A percentile compares a stretch with the other conserved stretches of the same genome.
These are phyloP conservation scores for Tanacetum coccineum DNA, from an alignment of 129 eudicot species.

Conservation along the genomic window DNA sequence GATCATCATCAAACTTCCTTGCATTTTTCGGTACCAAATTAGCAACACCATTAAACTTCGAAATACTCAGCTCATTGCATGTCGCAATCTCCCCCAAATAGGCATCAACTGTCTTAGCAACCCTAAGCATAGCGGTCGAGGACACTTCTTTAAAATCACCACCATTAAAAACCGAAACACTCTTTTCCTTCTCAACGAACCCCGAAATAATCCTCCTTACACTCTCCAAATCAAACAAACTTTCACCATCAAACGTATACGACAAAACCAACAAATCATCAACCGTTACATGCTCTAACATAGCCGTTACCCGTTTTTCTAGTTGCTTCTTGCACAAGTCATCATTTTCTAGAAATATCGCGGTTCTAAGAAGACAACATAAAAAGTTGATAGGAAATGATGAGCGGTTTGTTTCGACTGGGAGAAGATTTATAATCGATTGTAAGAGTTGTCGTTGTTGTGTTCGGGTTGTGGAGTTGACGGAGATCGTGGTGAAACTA, in stretches of 20 bases:
- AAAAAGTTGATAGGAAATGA: constrained; percentile 80
- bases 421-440: constrained; percentile 57
- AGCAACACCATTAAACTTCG: constrained; percentile 91
- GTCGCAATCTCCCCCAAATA: constrained; percentile 89
- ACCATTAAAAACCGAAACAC: constrained; percentile 81
- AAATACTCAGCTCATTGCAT: constrained; percentile 53
- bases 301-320: constrained; percentile 67
- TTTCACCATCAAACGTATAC: constrained; percentile 81
- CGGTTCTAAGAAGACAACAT: constrained; percentile 81
- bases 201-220: constrained; percentile 79
- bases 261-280: constrained; percentile 79
- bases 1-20: constrained; percentile 84
- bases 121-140: constrained; percentile 69
- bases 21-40: constrained; percentile 80
- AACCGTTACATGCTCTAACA: constrained; percentile 79
- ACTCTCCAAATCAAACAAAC: constrained; percentile 82
- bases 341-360: constrained; percentile 60
- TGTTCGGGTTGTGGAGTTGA: constrained; percentile 34
- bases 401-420: constrained; percentile 55
- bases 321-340: constrained; percentile 54
- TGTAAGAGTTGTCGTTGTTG: constrained; percentile 59
- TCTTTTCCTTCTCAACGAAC: constrained; percentile 87
- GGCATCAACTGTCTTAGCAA: constrained; percentile 91
- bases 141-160: constrained; percentile 72
- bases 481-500: constrained; percentile 26